Percentiles rank a stretch among this genome's conserved stretches.
These are phyloP conservation scores for Solanum hybrid DNA, from an alignment of 305 asterid genomes.

Conservation along the genomic window DNA sequence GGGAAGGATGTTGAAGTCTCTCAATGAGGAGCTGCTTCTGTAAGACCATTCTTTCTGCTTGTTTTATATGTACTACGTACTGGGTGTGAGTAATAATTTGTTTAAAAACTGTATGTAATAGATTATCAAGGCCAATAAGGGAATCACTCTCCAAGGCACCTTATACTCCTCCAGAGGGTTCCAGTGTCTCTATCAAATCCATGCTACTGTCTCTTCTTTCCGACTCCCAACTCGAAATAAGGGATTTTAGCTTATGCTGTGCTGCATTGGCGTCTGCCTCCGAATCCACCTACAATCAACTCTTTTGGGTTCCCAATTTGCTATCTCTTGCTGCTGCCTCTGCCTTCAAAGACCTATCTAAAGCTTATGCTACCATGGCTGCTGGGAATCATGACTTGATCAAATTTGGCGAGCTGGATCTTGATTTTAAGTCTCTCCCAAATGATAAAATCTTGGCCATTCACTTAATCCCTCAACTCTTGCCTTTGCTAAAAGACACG, in stretches of 20 bases:
- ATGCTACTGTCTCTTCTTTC: conserved; percentile 39
- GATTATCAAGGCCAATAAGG: conserved; percentile 45
- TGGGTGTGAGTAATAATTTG: background rate
- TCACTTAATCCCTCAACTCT: conserved; percentile 48
- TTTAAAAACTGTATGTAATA: conserved; percentile 12
- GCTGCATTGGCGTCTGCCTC: conserved; percentile 69
- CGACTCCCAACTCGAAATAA: conserved; percentile 18
- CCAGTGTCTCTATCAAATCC: conserved; percentile 57
- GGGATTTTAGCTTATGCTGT: conserved; percentile 52
- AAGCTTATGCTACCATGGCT: conserved; percentile 24
- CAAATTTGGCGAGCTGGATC: conserved; percentile 41
- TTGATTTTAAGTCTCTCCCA: conserved; percentile 38
- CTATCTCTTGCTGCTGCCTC: conserved; percentile 21
- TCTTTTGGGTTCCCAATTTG: conserved; percentile 33
- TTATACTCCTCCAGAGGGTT: conserved; percentile 51
- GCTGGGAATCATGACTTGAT: conserved; percentile 27
- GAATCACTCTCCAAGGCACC: conserved; percentile 34
- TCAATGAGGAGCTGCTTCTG: background rate
- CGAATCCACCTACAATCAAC: conserved; percentile 50
- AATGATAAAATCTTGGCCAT: conserved; percentile 50
- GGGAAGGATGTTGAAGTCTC: conserved; percentile 2
- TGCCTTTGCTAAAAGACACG: conserved; percentile 50
- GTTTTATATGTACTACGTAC: background rate
- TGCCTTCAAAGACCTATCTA: conserved; percentile 36
- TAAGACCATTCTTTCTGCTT: background rate